Evolutionary conservation across 441 rosid genomes (phyloP).

Genomic region (Corymbia citriodora): DNA sequence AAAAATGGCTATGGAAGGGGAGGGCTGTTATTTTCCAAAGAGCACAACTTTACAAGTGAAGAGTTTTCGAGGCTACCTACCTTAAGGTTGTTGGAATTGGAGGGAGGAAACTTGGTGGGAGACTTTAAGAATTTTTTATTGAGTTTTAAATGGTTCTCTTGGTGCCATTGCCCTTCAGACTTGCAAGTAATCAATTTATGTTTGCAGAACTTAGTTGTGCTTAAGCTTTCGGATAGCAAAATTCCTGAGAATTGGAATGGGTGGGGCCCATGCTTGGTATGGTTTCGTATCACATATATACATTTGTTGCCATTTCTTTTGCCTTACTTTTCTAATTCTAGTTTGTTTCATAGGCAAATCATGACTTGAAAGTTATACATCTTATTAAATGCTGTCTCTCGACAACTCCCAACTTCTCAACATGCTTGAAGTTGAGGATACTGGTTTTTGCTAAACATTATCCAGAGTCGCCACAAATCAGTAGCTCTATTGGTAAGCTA

Average conservation of each 20-base stretch:
- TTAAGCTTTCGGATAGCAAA: rapidly evolving
- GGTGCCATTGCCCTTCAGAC: background rate
- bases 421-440: background rate
- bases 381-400: background rate
- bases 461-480: rapidly evolving
- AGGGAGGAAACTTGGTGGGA: background rate
- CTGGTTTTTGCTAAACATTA: background rate
- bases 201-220: rapidly evolving
- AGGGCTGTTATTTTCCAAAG: background rate
- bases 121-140: background rate
- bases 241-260: rapidly evolving
- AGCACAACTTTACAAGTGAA: background rate
- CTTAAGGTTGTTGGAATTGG: background rate
- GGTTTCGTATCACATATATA: background rate
- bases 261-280: background rate
- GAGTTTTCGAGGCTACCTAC: background rate
- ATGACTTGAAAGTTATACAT: background rate
- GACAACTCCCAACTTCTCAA: background rate
- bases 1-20: too few species aligned
- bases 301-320: rapidly evolving
- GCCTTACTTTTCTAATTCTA: background rate
- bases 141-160: background rate
- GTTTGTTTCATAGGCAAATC: rapidly evolving
- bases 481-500: background rate
- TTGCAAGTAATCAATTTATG: background rate